Evolutionary conservation across 2,329 filamentous ascomycete species (phyloP), one percentile per base, ranked within the genome.

Genomic region (Colletotrichum musicola): DNA sequence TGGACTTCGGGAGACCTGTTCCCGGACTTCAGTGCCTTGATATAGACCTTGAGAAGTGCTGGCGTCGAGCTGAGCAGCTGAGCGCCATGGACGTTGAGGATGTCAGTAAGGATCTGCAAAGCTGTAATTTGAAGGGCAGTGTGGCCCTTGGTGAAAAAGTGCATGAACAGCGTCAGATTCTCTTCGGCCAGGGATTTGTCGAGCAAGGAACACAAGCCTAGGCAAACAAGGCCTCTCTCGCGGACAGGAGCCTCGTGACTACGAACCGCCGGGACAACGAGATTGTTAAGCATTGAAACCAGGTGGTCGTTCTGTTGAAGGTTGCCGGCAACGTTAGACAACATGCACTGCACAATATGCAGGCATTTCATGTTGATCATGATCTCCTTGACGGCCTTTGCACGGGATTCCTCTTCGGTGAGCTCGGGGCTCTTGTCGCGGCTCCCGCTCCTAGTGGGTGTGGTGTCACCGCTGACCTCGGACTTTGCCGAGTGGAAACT

Each of bases 321-420:
- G 75, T 93, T 93, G 69, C 94, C 93, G 61, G 93, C 88, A 10
- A 99, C 93, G 76, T 98, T 97, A 77, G 97, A 91, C 59, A 99
- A 87, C 93, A 98, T 97, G 84, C 94, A 98, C 79, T 98, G 94
- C 27, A 97, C 95, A 73, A 99, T 98, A 77, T 98, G 93, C 70
- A 99, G 86, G 79, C 96, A 98, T 82, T 98, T 98, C 89, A 98
- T 95, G 83, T 98, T 98, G 78, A 98, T 92, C 84, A 98, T 90
- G 76, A 98, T 96, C 81, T 98, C 94, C 72, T 89, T 91, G 72
- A 98, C 89, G 1, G 93, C 93, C 81, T 95, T 97, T 54, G 88
- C 86, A 73, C 89, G 86, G 10, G 89, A 88, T 71, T 91, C 89
- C 73, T 93, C 92, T 64, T 92, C 89, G 58, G 82, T 87, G 65